These are phyloP conservation scores for Acephala macrosclerotiorum DNA, from an alignment of 2,329 filamentous ascomycete genomes.

Conservation along the genomic window DNA sequence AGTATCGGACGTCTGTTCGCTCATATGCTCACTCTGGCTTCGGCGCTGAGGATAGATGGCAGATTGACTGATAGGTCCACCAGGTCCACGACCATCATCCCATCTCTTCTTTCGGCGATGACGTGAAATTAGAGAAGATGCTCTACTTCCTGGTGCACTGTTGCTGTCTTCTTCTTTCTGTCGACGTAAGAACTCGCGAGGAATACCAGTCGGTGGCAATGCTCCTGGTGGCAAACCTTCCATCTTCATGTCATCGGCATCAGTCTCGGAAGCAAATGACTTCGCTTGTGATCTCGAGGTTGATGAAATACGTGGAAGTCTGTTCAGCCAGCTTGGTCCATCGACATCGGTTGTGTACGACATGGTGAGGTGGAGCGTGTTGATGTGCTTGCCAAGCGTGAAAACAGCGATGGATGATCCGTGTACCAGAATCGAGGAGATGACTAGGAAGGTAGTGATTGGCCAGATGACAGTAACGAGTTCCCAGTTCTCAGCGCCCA, in stretches of 20 bases:
- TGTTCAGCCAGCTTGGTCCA: constrained; percentile 92
- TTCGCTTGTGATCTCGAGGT: constrained; percentile 82
- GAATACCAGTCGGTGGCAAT: constrained; percentile 73
- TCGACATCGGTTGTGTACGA: constrained; percentile 95
- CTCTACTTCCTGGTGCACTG: constrained; percentile 60
- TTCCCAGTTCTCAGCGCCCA: constrained; percentile 62
- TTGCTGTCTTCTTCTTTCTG: constrained; percentile 78
- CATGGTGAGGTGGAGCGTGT: constrained; percentile 93
- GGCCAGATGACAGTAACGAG: constrained; percentile 93
- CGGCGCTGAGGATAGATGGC: constrained; percentile 76
- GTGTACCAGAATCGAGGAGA: constrained; percentile 93
- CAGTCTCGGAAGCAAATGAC: constrained; percentile 79
- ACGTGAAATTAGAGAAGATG: constrained; percentile 66
- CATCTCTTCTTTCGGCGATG: constrained; percentile 71
- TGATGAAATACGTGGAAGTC: constrained; percentile 75
- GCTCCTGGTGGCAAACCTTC: constrained; percentile 72
- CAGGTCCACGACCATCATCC: constrained; percentile 77
- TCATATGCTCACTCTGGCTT: constrained; percentile 39
- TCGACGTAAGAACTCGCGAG: constrained; percentile 80
- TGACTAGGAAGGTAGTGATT: constrained; percentile 91
- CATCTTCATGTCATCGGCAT: constrained; percentile 69
- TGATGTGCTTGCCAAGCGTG: constrained; percentile 96
- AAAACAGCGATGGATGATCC: constrained; percentile 99
- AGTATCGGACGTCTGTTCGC: constrained; percentile 41
- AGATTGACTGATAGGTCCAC: constrained; percentile 88